A percentile compares a stretch with the other conserved stretches of the same genome.
Evolutionary conservation across 768 basidiomycete genomes (phyloP).

Genomic region (Boletus barrowsii): DNA sequence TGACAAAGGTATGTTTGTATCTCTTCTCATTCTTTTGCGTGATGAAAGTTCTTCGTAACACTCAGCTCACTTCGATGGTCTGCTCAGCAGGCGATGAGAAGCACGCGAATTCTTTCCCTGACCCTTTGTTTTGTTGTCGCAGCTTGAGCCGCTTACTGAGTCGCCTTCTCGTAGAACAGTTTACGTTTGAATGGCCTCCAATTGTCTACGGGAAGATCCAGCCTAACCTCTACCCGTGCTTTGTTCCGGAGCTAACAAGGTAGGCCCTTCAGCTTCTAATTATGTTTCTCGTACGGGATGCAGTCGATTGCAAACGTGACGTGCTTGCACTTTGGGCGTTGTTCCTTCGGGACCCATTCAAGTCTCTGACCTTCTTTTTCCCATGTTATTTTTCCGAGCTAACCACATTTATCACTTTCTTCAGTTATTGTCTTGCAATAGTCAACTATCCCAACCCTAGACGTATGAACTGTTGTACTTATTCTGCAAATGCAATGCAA

Average conservation of each 20-base stretch:
- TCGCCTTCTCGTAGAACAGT: neutral
- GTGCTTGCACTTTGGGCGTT: conserved; percentile 58
- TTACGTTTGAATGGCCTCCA: neutral
- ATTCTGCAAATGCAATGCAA: conserved; percentile 8
- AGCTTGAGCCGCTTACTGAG: conserved; percentile 2
- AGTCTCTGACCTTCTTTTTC: conserved; percentile 57
- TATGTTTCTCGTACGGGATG: conserved; percentile 37
- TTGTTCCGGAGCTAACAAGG: neutral
- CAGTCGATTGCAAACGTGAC: conserved; percentile 49
- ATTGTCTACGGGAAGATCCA: neutral
- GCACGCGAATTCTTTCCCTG: conserved; percentile 42
- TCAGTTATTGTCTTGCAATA: neutral
- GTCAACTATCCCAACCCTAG: neutral
- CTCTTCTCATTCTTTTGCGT: neutral
- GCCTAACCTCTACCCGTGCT: neutral
- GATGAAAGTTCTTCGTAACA: conserved; percentile 39
- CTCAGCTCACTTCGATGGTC: conserved; percentile 69
- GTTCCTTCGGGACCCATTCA: conserved; percentile 79
- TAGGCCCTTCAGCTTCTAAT: conserved; percentile 9
- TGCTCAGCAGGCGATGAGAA: conserved; percentile 50
- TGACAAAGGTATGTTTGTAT: conserved; percentile 4
- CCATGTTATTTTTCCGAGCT: conserved; percentile 9
- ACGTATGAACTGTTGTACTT: conserved; percentile 15
- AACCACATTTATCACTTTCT: conserved; percentile 4
- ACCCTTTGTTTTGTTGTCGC: conserved; percentile 18